Conservation (phyloP, 2,329 filamentous ascomycete species). For the Exophiala sp. region DNA sequence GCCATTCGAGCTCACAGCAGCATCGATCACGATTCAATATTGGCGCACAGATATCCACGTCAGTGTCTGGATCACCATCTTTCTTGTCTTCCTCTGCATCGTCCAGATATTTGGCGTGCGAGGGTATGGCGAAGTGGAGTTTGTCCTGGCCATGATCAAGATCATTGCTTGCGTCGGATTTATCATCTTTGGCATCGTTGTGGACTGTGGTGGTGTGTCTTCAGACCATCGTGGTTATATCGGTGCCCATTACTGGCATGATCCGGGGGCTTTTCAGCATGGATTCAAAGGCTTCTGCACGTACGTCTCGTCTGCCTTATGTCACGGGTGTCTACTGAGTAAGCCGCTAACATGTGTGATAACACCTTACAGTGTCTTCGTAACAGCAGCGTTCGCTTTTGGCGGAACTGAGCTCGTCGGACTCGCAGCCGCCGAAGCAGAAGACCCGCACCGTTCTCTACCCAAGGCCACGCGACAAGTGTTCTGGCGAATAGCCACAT, state of each 20-base stretch:
- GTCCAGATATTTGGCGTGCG: conserved; percentile 81
- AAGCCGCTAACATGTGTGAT: conserved; percentile 37
- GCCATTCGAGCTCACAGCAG: conserved; percentile 26
- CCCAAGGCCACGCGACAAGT: conserved; percentile 83
- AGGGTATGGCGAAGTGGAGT: conserved; percentile 77
- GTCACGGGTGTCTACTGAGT: conserved; percentile 57
- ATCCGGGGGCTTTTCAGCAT: conserved; percentile 69
- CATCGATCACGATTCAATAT: conserved; percentile 25
- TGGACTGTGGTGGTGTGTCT: conserved; percentile 74
- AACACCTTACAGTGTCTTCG: conserved; percentile 47
- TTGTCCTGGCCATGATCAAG: conserved; percentile 73
- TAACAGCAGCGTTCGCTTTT: conserved; percentile 58
- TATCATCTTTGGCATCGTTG: conserved; percentile 66
- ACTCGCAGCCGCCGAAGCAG: conserved; percentile 55
- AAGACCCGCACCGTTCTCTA: conserved; percentile 60
- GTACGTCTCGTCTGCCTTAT: too few species aligned
- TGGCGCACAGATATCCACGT: conserved; percentile 30
- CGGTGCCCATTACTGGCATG: conserved; percentile 67
- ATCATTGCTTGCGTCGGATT: conserved; percentile 74
- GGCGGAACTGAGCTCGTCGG: conserved; percentile 58
- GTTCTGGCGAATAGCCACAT: conserved; percentile 90
- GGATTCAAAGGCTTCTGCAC: conserved; percentile 54
- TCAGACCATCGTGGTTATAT: conserved; percentile 61
- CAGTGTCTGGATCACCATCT: conserved; percentile 58
- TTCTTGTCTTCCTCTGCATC: conserved; percentile 61